Percentiles rank a stretch among this genome's conserved stretches.
Conservation (phyloP, 1,139 yeast genomes). For the Blastobotrys apis region DNA sequence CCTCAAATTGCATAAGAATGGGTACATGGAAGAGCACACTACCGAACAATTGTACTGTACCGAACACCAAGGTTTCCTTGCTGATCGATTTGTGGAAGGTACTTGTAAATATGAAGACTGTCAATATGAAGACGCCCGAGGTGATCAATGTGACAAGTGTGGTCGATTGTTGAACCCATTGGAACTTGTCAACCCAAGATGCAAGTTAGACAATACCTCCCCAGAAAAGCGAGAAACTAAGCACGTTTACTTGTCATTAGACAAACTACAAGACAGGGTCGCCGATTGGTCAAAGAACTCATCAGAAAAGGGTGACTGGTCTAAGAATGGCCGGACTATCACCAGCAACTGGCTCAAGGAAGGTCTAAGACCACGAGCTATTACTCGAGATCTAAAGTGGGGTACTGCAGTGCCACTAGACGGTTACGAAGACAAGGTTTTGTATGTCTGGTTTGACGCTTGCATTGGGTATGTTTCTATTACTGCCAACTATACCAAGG, state of each 20-base stretch:
- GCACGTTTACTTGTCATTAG: constrained; percentile 78
- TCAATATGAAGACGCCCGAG: constrained; percentile 92
- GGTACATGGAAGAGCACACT: constrained; percentile 76
- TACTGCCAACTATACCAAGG: constrained; percentile 85
- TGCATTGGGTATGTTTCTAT: constrained; percentile 94
- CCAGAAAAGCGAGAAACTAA: constrained; percentile 81
- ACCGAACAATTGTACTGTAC: constrained; percentile 91
- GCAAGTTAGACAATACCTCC: constrained; percentile 80
- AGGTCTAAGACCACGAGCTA: constrained; percentile 91
- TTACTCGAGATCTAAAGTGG: constrained; percentile 95
- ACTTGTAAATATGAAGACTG: constrained; percentile 79
- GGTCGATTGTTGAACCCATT: constrained; percentile 86
- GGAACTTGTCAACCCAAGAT: constrained; percentile 88
- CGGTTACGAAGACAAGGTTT: constrained; percentile 72
- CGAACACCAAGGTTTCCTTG: constrained; percentile 81
- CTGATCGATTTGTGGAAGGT: constrained; percentile 97
- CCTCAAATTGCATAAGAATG: constrained; percentile 65
- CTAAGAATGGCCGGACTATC: constrained; percentile 81
- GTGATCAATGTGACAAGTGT: constrained; percentile 98
- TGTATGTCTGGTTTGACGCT: constrained; percentile 99
- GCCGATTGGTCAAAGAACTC: constrained; percentile 68
- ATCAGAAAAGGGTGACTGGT: constrained; percentile 77
- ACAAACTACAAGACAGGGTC: constrained; percentile 73
- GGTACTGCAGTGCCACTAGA: constrained; percentile 96
- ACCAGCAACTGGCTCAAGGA: constrained; percentile 91